Percentiles rank a stretch among this genome's conserved stretches.
phyloP scores from a whole-genome alignment of 495 filamentous ascomycete species.

The Aspergillus avenaceus region DNA sequence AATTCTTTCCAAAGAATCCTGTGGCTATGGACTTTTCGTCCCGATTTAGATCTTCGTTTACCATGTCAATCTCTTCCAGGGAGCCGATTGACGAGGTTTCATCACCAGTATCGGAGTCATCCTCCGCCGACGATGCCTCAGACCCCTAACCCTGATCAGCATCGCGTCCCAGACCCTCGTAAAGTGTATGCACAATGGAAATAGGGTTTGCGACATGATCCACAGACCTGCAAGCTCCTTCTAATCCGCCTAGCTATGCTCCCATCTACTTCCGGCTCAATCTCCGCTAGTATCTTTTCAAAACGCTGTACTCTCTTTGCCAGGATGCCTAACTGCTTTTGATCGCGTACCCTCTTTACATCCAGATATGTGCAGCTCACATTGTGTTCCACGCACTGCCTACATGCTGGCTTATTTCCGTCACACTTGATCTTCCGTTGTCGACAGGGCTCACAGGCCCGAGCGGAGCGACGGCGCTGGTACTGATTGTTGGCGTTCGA shows the following conservation, averaged over 20 bases:
- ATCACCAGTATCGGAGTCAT: slow-evolving; percentile 19
- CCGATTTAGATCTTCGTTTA: slow-evolving; percentile 56
- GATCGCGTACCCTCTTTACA: slow-evolving; percentile 55
- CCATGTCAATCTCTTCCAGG: slow-evolving; percentile 51
- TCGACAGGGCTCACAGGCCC: slow-evolving; percentile 70
- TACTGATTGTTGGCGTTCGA: not conserved
- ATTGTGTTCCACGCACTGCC: slow-evolving; percentile 48
- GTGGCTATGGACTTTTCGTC: slow-evolving; percentile 43
- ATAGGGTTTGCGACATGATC: not conserved
- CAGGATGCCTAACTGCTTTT: slow-evolving; percentile 41
- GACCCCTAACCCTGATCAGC: slow-evolving; percentile 5
- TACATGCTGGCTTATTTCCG: slow-evolving; percentile 49
- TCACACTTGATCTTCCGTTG: slow-evolving; percentile 63
- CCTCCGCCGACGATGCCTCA: slow-evolving; percentile 1
- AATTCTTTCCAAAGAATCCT: slow-evolving; percentile 62
- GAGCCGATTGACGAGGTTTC: slow-evolving; percentile 51
- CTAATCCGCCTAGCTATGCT: slow-evolving; percentile 29
- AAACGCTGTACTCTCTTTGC: slow-evolving; percentile 41
- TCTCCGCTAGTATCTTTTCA: slow-evolving; percentile 37
- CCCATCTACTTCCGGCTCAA: slow-evolving; percentile 29
- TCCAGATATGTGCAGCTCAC: slow-evolving; percentile 50
- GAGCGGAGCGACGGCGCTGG: slow-evolving; percentile 35
- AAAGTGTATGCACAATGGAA: not conserved
- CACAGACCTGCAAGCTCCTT: slow-evolving; percentile 29
- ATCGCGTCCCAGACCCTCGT: not conserved